Conservation (phyloP, 1,284 basidiomycete species). For the Chalciporus sp. region DNA sequence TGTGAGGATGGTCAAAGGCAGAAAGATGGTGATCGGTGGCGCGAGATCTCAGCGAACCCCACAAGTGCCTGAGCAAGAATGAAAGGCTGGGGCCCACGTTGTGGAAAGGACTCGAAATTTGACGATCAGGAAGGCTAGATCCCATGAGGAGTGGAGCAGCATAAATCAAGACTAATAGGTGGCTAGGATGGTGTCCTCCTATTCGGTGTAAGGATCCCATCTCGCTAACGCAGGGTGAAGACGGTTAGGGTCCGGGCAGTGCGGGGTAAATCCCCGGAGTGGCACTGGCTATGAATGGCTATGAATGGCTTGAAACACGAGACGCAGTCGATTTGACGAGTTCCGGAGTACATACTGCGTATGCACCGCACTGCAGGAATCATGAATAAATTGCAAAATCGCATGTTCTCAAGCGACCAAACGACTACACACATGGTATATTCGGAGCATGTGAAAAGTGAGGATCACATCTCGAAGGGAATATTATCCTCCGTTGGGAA, state of each 20-base stretch:
- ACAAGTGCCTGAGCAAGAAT: slow-evolving; percentile 10
- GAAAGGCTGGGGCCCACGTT: slow-evolving; percentile 4
- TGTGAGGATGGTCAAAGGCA: slow-evolving; percentile 1
- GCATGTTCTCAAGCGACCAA: slow-evolving; percentile 4
- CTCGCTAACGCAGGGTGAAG: neutral
- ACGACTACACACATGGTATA: slow-evolving; percentile 6
- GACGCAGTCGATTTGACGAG: neutral
- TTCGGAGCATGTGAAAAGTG: slow-evolving; percentile 14
- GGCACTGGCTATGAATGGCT: neutral
- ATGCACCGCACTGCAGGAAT: slow-evolving; percentile 9
- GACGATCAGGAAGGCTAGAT: slow-evolving; percentile 11
- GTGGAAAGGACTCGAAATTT: slow-evolving; percentile 11
- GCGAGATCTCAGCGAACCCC: slow-evolving; percentile 32
- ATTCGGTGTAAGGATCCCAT: neutral
- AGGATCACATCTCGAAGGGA: slow-evolving; percentile 22
- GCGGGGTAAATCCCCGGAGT: slow-evolving; percentile 21
- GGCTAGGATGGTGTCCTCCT: neutral
- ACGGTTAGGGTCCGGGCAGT: neutral
- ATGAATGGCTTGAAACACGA: neutral
- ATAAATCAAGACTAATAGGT: neutral
- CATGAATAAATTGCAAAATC: slow-evolving; percentile 19
- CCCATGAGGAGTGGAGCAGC: slow-evolving; percentile 23
- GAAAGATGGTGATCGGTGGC: slow-evolving; percentile 15
- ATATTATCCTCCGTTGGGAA: slow-evolving; percentile 13
- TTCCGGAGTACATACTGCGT: slow-evolving; percentile 1